Conservation (phyloP, 108 stramenopile species). For the Discostella stelligeroides region DNA sequence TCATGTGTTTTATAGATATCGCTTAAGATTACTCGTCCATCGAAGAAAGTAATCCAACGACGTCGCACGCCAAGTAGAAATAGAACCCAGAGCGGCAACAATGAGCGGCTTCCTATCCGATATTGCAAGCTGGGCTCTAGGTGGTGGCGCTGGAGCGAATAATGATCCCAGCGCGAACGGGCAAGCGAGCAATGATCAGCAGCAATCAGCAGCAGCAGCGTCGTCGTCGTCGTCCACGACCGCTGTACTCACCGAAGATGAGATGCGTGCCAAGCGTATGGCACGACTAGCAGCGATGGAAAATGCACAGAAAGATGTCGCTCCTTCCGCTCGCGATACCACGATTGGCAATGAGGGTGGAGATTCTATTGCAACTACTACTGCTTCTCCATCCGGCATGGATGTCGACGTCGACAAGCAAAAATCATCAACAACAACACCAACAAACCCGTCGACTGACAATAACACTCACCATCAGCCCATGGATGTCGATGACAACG, state of each 20-base stretch:
- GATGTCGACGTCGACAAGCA: too few relatives aligned
- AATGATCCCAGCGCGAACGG: too few relatives aligned
- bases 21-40: too few relatives aligned
- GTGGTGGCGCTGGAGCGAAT: slow-evolving; percentile 62
- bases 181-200: too few relatives aligned
- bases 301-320: slow-evolving; percentile 4
- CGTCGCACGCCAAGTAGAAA: neutral
- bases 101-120: slow-evolving; percentile 72
- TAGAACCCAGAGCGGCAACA: neutral
- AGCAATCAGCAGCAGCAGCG: slow-evolving; percentile 16
- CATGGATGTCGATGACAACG: slow-evolving; percentile 56
- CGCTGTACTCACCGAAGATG: slow-evolving; percentile 61
- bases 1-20: too few relatives aligned
- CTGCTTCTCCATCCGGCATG: too few relatives aligned
- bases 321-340: neutral
- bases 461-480: slow-evolving; percentile 15
- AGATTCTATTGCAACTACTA: neutral
- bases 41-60: too few relatives aligned
- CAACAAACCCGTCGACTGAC: too few relatives aligned
- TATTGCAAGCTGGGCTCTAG: slow-evolving; percentile 77
- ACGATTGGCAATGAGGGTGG: neutral
- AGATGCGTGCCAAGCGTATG: slow-evolving; percentile 81
- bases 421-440: too few relatives aligned
- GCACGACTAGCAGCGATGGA: slow-evolving; percentile 63
- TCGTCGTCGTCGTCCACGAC: slow-evolving; percentile 18